These are phyloP conservation scores for Rhodamnia argentea DNA, from an alignment of 345 rosid genomes.

Conservation along the genomic window DNA sequence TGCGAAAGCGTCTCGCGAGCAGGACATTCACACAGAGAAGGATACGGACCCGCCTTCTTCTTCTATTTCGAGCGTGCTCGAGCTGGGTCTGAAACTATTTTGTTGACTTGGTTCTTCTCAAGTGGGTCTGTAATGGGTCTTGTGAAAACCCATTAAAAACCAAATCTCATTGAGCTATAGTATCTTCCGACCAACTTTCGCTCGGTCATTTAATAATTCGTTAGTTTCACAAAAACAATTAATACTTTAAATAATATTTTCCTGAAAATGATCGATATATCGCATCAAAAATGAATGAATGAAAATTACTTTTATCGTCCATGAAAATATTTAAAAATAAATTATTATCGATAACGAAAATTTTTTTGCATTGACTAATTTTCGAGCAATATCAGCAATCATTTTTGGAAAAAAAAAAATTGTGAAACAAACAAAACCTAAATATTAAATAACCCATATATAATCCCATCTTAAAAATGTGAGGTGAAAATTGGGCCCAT, in stretches of 20 bases:
- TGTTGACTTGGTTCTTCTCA: not conserved
- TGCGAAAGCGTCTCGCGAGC: not conserved
- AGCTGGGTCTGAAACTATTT: not conserved
- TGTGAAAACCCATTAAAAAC: not conserved
- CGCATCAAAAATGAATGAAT: too few relatives aligned
- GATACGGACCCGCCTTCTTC: not conserved
- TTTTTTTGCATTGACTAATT: too few relatives aligned
- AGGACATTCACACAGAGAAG: not conserved
- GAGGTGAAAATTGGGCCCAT: rapidly evolving
- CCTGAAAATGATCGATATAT: too few relatives aligned
- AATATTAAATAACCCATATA: not conserved
- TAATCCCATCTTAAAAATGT: not conserved
- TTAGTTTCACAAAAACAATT: too few relatives aligned
- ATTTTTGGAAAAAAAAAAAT: too few relatives aligned
- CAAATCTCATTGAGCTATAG: not conserved
- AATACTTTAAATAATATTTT: too few relatives aligned
- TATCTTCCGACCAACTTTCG: not conserved
- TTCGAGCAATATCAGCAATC: too few relatives aligned
- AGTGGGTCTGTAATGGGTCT: not conserved
- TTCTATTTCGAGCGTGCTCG: too few relatives aligned
- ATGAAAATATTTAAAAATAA: too few relatives aligned
- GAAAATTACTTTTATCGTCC: too few relatives aligned
- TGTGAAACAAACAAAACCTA: too few relatives aligned
- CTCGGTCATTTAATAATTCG: not conserved
- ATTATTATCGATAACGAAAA: too few relatives aligned